phyloP scores from a whole-genome alignment of 148 eudicot species.

The Persicaria tinctoria region DNA sequence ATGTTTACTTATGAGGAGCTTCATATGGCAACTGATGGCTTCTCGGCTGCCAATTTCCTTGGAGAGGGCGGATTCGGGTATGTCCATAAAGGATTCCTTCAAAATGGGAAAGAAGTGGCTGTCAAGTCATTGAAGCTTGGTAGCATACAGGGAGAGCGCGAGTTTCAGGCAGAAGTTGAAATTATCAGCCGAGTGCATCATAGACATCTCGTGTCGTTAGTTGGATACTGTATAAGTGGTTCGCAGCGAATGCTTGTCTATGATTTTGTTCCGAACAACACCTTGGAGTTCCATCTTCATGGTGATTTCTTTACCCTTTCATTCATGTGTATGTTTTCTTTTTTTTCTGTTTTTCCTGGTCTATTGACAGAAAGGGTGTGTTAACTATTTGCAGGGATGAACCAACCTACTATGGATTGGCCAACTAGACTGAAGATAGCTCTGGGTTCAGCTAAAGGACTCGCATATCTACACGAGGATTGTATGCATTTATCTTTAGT shows the following conservation, averaged over 20 bases:
- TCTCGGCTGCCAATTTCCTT: constrained; percentile 70
- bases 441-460: background rate
- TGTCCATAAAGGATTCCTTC: constrained; percentile 86
- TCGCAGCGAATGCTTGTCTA: no score
- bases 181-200: no score
- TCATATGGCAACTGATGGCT: constrained; percentile 72
- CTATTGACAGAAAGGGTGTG: no score
- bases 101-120: constrained; percentile 85
- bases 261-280: constrained; percentile 78
- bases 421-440: no score
- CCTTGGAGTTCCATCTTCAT: constrained; percentile 58
- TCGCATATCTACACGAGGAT: background rate
- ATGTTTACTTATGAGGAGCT: constrained; percentile 74
- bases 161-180: constrained; percentile 23
- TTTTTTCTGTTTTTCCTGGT: no score
- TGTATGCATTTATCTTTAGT: background rate
- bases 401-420: no score
- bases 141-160: constrained; percentile 90
- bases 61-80: constrained; percentile 97
- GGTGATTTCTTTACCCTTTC: constrained; percentile 18
- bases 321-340: no score
- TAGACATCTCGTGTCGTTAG: no score
- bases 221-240: no score
- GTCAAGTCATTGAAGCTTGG: constrained; percentile 78
- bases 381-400: no score